A percentile compares a stretch with the other conserved stretches of the same genome.
Conservation (phyloP, 768 basidiomycete genomes). For the Serendipita sp. region DNA sequence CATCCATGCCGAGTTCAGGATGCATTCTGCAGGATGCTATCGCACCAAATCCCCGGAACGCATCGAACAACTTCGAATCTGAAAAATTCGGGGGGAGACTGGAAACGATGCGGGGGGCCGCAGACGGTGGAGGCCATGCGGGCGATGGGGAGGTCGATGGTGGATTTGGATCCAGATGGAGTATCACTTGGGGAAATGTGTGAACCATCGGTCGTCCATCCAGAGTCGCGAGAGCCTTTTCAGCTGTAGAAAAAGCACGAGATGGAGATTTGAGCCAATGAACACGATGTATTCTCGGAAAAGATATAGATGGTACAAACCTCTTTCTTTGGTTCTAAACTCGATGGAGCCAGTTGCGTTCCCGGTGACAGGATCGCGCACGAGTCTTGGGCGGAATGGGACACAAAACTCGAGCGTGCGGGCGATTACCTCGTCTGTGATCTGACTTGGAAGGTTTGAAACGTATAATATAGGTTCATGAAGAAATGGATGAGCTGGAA, state of each 20-base stretch:
- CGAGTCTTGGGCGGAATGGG: constrained; percentile 66
- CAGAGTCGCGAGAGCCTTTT: constrained; percentile 75
- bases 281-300: background rate
- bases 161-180: constrained; percentile 71
- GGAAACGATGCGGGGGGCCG: constrained; percentile 67
- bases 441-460: constrained; percentile 55
- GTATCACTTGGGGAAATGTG: constrained; percentile 37
- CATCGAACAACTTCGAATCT: constrained; percentile 64
- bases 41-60: constrained; percentile 72
- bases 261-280: background rate
- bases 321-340: constrained; percentile 1
- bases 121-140: constrained; percentile 57
- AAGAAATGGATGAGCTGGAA: constrained; percentile 52
- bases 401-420: constrained; percentile 56
- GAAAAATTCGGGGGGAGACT: constrained; percentile 56
- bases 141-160: constrained; percentile 55
- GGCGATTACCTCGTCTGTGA: constrained; percentile 64
- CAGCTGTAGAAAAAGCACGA: constrained; percentile 34
- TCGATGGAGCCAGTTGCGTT: constrained; percentile 61
- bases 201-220: constrained; percentile 59
- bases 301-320: constrained; percentile 9
- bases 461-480: constrained; percentile 72
- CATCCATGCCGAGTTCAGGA: constrained; percentile 61
- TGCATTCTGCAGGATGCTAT: constrained; percentile 57
- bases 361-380: constrained; percentile 37